Conservation (phyloP, 176 grass and related monocot species). For the Panicum miliaceum region DNA sequence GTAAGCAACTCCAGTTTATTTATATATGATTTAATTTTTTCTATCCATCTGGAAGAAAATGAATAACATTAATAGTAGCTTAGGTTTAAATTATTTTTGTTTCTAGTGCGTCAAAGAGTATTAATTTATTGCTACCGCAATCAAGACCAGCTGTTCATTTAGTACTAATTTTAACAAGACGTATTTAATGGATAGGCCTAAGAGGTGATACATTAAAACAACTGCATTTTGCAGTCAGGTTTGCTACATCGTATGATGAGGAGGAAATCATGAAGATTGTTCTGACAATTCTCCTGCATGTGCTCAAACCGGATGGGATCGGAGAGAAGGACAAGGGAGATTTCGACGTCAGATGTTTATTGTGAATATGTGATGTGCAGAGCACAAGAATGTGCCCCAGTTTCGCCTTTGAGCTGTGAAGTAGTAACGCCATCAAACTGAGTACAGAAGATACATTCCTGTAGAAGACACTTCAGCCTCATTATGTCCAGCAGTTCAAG, state of each 20-base stretch:
- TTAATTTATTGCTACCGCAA: slow-evolving; percentile 9
- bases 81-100: background rate
- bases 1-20: slow-evolving; percentile 44
- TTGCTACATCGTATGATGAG: slow-evolving; percentile 66
- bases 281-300: slow-evolving; percentile 64
- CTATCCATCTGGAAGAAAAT: background rate
- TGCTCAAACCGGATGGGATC: slow-evolving; percentile 57
- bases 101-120: background rate
- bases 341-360: slow-evolving; percentile 33
- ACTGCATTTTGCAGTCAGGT: slow-evolving; percentile 55
- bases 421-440: background rate
- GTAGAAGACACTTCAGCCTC: background rate
- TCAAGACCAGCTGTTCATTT: background rate
- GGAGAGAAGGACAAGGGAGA: slow-evolving; percentile 33
- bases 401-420: slow-evolving; percentile 24
- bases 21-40: background rate
- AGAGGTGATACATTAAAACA: background rate
- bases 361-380: slow-evolving; percentile 8
- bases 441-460: background rate
- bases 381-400: slow-evolving; percentile 26
- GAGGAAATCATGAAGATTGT: slow-evolving; percentile 70
- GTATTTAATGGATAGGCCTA: background rate
- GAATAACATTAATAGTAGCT: background rate
- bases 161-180: background rate
- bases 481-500: background rate